Evolutionary conservation across 768 basidiomycete species (phyloP).

Genomic region (Rhodotorula sphaerocarpa): DNA sequence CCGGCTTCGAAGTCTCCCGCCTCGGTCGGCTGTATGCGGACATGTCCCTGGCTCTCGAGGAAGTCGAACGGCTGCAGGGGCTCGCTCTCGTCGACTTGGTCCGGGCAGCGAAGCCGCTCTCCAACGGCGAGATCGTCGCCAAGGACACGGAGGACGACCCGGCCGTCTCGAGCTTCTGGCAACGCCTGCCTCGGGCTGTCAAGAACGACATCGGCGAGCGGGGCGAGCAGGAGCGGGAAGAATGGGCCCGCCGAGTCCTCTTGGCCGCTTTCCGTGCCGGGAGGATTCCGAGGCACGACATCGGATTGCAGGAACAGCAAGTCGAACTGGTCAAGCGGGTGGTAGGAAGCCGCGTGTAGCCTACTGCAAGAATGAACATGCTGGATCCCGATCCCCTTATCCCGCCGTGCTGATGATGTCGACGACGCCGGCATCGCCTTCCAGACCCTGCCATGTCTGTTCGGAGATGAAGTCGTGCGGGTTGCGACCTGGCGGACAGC

Average conservation of each 20-base stretch:
- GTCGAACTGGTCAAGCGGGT: conserved; percentile 10
- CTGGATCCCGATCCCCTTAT: no score
- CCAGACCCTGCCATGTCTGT: no score
- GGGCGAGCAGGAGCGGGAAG: neutral
- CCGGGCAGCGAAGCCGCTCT: neutral
- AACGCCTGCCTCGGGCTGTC: conserved; percentile 21
- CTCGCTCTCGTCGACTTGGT: conserved; percentile 13
- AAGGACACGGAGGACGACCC: neutral
- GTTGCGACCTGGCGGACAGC: no score
- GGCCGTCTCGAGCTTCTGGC: conserved; percentile 11
- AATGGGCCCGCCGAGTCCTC: conserved; percentile 9
- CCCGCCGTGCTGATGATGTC: no score
- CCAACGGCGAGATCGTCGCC: no score
- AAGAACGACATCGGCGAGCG: conserved; percentile 23
- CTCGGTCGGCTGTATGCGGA: conserved; percentile 8
- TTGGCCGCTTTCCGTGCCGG: conserved; percentile 24
- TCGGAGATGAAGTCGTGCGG: neutral
- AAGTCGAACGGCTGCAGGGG: conserved; percentile 21
- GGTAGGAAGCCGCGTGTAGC: conserved; percentile 10
- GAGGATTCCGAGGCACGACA: conserved; percentile 4
- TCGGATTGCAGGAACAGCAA: conserved; percentile 12
- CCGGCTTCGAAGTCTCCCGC: conserved; percentile 6
- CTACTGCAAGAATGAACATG: neutral
- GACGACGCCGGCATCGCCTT: no score
- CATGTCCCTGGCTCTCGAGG: conserved; percentile 3